Evolutionary conservation across 768 basidiomycete species (phyloP).

Genomic region (Rhodocollybia butyracea): DNA sequence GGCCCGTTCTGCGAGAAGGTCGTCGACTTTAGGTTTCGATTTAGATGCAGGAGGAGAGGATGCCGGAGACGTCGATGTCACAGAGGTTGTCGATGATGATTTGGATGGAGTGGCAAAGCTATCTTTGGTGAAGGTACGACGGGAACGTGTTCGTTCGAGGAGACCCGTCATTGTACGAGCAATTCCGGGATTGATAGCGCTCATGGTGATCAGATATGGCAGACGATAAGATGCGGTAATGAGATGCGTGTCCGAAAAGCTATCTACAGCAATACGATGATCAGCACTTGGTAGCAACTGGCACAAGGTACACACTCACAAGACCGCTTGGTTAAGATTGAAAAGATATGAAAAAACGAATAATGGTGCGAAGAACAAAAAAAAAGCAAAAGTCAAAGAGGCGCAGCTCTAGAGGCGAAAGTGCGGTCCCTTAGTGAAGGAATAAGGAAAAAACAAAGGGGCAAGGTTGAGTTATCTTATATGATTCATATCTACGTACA

Average conservation of each 20-base stretch:
- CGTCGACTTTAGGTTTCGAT: neutral
- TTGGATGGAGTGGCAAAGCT: neutral
- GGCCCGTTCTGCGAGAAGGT: neutral
- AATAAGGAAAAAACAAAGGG: neutral
- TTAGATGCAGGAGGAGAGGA: neutral
- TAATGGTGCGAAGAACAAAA: neutral
- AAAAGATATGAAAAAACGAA: neutral
- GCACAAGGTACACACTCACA: neutral
- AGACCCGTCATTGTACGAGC: slow-evolving; percentile 7
- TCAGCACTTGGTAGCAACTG: neutral
- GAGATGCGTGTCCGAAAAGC: too few species aligned
- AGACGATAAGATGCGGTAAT: too few species aligned
- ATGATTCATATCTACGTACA: neutral
- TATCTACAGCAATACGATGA: neutral
- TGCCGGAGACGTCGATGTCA: neutral
- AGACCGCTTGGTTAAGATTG: neutral
- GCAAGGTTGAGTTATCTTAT: neutral
- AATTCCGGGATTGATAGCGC: neutral
- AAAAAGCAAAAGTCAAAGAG: neutral
- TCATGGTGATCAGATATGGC: neutral
- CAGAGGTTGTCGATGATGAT: neutral
- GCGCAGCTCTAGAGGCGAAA: neutral
- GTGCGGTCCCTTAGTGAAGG: neutral
- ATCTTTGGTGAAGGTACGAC: slow-evolving; percentile 9
- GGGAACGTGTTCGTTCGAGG: slow-evolving; percentile 6